Base-by-base conservation (phyloP, 1,284 basidiomycete species). In the Laetiporus sulphureus region DNA sequence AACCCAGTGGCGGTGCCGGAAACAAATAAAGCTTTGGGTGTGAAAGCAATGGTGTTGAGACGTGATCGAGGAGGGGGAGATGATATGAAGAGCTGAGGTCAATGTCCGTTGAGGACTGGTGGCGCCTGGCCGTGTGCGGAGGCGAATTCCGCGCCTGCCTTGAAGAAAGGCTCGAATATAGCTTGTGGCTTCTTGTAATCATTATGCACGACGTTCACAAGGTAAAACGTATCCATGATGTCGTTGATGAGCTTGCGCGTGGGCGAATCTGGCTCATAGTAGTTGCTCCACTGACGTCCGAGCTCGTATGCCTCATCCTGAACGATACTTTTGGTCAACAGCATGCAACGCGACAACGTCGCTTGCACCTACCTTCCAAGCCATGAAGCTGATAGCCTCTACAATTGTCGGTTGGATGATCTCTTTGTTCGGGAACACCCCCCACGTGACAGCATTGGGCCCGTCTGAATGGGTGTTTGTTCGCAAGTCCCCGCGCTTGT, bases 401-500 rank as follows among this genome's bases (percentile, higher is more conserved):
- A 99, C 96, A 51, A 99, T 95, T 16, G 96, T 99, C 21, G 95
- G 94, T 61, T 99, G 96, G 37, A 97, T 73, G 56, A 99, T 92
- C 71, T 99, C 96, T 64, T 96, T 94, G 32, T 91, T 91, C 15
- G 96, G 95, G 76, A 98, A 99, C 5, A 96, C 92, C 52, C 95
- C 96, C 96, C 95, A 99, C 0, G 96, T 99, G 35, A 99, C 96
- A 5, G 96, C 96, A 57, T 98, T 99, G 29, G 95, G 93, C 6
- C 92, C 90, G 25, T 95, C 90, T 1, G 85, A 85, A 48, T 86
- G 81, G 24, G 84, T 91, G 71, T 99, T 99, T 40, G 94, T 97
- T 42, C 82, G 75, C 54, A 98, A 75, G 59, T 98, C 94, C 36
- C 96, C 96, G 49, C 82, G 78, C 59, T 80, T 85, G 69, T 92